Percentiles rank a stretch among this genome's conserved stretches.
phyloP scores from a whole-genome alignment of 1,139 yeast species.

The Taiozyma onychis region DNA sequence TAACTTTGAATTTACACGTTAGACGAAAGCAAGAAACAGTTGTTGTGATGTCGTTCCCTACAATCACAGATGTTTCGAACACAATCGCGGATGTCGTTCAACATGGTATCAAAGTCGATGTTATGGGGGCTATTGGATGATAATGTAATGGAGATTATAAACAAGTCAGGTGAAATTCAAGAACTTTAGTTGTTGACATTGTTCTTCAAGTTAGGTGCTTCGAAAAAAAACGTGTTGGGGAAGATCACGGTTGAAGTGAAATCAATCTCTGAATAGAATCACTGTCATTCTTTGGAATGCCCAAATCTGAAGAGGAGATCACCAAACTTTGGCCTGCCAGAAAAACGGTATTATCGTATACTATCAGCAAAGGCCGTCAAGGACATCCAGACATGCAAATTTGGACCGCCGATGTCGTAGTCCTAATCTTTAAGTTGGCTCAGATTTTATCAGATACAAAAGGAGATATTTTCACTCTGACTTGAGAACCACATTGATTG shows the following conservation, averaged over 20 bases:
- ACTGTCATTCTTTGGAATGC: no score
- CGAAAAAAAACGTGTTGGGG: slow-evolving; percentile 38
- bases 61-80: slow-evolving; percentile 57
- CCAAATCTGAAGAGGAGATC: no score
- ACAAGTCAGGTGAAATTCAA: no score
- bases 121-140: slow-evolving; percentile 41
- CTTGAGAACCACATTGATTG: slow-evolving; percentile 51
- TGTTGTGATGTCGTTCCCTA: slow-evolving; percentile 60
- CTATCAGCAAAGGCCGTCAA: no score
- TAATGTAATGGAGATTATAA: no score
- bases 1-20: slow-evolving; percentile 62
- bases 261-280: no score
- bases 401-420: slow-evolving; percentile 69
- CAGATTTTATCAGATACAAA: slow-evolving; percentile 54
- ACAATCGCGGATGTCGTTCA: slow-evolving; percentile 57
- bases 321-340: slow-evolving; percentile 27
- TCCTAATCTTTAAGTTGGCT: slow-evolving; percentile 67
- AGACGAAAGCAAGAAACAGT: slow-evolving; percentile 59
- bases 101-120: slow-evolving; percentile 54
- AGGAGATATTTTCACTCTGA: slow-evolving; percentile 52
- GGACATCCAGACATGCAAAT: no score
- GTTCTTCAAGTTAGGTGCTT: slow-evolving; percentile 63
- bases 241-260: no score
- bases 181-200: slow-evolving; percentile 63
- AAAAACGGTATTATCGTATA: no score